These are phyloP conservation scores for Blastomyces emzantsi DNA, from an alignment of 2,329 filamentous ascomycete genomes.

Conservation along the genomic window DNA sequence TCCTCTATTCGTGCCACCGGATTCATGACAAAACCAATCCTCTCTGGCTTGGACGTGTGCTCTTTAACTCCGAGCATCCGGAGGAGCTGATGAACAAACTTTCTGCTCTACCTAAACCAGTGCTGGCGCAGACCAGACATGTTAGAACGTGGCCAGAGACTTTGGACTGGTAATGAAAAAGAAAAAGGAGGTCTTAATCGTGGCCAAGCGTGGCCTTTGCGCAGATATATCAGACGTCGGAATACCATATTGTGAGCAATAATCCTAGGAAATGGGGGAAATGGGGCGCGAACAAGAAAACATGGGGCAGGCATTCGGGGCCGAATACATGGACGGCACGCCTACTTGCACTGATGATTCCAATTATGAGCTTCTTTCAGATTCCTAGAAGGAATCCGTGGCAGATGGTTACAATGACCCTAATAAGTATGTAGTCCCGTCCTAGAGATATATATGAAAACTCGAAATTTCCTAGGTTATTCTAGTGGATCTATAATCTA, in stretches of 20 bases:
- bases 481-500: no score
- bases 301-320: not conserved
- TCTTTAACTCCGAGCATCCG: no score
- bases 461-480: not conserved
- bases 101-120: no score
- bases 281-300: not conserved
- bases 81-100: no score
- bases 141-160: constrained; percentile 12
- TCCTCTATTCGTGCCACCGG: no score
- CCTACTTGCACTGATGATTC: not conserved
- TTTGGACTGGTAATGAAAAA: not conserved
- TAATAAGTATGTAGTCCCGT: not conserved
- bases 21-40: no score
- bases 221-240: constrained; percentile 11
- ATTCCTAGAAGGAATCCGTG: not conserved
- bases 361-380: not conserved
- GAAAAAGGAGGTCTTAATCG: constrained; percentile 11
- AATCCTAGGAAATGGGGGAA: not conserved
- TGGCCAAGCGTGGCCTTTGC: constrained; percentile 12
- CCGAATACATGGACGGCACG: not conserved
- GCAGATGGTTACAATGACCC: constrained; percentile 1
- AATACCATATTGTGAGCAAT: not conserved
- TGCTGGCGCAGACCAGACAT: constrained; percentile 12
- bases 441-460: not conserved
- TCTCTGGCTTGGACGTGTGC: no score